Evolutionary conservation across 352 stramenopile genomes (phyloP).

Genomic region (Phytophthora vignae): DNA sequence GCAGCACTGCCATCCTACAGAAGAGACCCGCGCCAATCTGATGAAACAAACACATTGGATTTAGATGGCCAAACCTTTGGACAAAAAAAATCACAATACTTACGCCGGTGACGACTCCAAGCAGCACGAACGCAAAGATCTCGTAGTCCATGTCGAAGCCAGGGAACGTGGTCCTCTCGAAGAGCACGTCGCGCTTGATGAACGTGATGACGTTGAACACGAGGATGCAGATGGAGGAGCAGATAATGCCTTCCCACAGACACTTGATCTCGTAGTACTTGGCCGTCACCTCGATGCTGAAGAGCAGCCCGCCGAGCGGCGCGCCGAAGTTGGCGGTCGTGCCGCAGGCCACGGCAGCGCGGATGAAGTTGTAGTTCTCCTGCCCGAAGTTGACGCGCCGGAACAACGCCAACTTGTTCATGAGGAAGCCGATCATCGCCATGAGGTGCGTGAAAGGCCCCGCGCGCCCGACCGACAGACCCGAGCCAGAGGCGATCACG

Average conservation of each 20-base stretch:
- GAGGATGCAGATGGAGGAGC: slow-evolving; percentile 81
- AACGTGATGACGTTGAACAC: slow-evolving; percentile 86
- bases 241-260: slow-evolving; percentile 87
- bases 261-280: slow-evolving; percentile 90
- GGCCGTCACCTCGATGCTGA: slow-evolving; percentile 88
- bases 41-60: neutral
- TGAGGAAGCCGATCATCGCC: slow-evolving; percentile 73
- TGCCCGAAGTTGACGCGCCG: slow-evolving; percentile 77
- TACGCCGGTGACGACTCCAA: slow-evolving; percentile 80
- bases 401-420: slow-evolving; percentile 72
- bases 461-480: slow-evolving; percentile 73
- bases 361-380: slow-evolving; percentile 81
- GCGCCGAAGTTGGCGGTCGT: slow-evolving; percentile 87
- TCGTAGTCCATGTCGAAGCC: slow-evolving; percentile 89
- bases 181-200: slow-evolving; percentile 80
- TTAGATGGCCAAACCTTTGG: neutral
- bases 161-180: slow-evolving; percentile 80
- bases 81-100: slow-evolving; percentile 4
- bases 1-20: slow-evolving; percentile 60
- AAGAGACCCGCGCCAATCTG: slow-evolving; percentile 77
- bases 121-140: slow-evolving; percentile 77
- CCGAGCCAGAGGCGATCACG: slow-evolving; percentile 70
- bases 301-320: slow-evolving; percentile 78
- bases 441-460: slow-evolving; percentile 85
- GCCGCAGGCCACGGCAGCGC: slow-evolving; percentile 77